Conservation (phyloP, 371 early-diverging fungal genomes). For the Syncephalis plumigaleata region DNA sequence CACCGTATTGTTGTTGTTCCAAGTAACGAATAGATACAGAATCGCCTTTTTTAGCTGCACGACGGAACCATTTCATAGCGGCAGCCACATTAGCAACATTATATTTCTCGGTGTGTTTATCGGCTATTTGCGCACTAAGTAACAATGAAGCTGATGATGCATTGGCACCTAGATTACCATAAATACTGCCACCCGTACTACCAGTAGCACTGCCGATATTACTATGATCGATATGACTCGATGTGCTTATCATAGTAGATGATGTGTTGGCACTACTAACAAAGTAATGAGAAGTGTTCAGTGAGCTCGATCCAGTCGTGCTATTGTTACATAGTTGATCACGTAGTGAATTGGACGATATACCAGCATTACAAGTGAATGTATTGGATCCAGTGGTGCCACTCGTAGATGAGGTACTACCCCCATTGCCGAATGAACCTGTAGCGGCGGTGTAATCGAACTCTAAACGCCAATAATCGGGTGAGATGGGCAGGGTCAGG, state of each 20-base stretch:
- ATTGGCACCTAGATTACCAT: not conserved
- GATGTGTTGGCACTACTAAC: not conserved
- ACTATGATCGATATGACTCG: too few species aligned
- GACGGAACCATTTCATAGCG: constrained; percentile 20
- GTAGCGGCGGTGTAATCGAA: too few species aligned
- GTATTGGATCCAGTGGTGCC: too few species aligned
- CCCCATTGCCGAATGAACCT: too few species aligned
- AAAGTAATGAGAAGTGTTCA: not conserved
- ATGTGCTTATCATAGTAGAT: not conserved
- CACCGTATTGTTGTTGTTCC: constrained; percentile 9
- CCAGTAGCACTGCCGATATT: not conserved
- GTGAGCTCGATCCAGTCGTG: too few species aligned
- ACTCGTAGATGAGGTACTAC: too few species aligned
- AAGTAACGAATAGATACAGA: constrained; percentile 17
- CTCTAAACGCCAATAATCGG: not conserved
- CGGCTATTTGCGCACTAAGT: not conserved
- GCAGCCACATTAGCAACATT: constrained; percentile 19
- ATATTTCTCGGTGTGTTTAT: constrained; percentile 11
- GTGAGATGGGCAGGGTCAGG: constrained; percentile 17
- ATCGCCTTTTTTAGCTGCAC: constrained; percentile 21
- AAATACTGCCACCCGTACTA: not conserved
- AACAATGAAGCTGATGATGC: not conserved
- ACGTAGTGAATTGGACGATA: too few species aligned
- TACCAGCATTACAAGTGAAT: too few species aligned
- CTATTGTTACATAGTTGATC: too few species aligned